Conservation (phyloP, 345 rosid species). For the Eucalyptus grandis region DNA sequence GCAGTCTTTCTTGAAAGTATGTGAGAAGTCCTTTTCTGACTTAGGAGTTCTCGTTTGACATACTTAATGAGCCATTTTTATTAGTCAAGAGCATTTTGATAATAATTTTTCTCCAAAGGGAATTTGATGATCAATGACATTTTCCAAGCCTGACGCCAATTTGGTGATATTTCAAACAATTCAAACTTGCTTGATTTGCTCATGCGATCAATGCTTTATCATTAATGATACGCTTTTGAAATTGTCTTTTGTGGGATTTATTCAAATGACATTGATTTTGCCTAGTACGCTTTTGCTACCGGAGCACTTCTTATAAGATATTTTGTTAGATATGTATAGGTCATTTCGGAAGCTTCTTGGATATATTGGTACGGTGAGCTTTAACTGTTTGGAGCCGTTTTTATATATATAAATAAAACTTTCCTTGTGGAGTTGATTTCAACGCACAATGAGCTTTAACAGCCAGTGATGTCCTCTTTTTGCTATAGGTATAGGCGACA, state of each 20-base stretch:
- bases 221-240: neutral
- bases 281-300: no score
- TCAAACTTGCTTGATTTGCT: neutral
- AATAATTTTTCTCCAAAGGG: neutral
- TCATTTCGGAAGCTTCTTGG: neutral
- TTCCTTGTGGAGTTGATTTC: no score
- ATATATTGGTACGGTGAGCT: neutral
- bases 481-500: no score
- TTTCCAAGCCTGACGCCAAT: neutral
- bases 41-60: neutral
- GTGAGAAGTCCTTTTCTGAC: neutral
- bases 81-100: neutral
- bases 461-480: no score
- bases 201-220: neutral
- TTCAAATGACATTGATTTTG: neutral
- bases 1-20: neutral
- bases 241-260: neutral
- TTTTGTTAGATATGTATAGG: neutral
- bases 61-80: neutral
- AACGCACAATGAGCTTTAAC: no score
- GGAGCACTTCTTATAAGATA: no score
- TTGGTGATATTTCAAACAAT: neutral
- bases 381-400: no score
- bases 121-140: neutral
- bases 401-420: no score